Conservation (phyloP, 2,329 filamentous ascomycete species). For the Fusarium siculi region DNA sequence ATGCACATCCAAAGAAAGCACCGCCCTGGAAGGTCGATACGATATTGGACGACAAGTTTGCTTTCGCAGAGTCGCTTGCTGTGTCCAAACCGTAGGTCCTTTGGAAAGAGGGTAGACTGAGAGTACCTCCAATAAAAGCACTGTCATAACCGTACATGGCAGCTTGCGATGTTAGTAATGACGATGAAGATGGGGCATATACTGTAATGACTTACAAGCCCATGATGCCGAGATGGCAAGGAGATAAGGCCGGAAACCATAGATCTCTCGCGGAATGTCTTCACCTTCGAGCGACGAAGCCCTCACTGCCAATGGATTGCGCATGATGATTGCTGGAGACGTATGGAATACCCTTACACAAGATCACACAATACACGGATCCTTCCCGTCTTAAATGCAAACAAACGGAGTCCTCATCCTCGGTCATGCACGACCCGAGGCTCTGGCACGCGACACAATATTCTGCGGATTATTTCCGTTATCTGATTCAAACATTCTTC, state of each 20-base stretch:
- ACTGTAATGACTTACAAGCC: neutral
- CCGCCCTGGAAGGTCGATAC: neutral
- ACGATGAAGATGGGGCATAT: fast-evolving
- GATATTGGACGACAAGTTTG: neutral
- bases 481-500: neutral
- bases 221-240: neutral
- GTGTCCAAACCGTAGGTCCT: neutral
- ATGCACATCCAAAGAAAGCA: neutral
- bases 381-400: neutral
- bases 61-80: neutral
- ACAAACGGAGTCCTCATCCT: neutral
- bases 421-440: neutral
- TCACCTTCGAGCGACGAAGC: neutral
- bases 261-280: neutral
- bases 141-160: neutral
- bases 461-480: neutral
- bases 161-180: neutral
- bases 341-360: fast-evolving
- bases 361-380: neutral
- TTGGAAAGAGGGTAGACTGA: neutral
- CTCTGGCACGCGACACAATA: neutral
- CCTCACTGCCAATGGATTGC: neutral
- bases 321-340: neutral
- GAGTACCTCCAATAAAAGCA: neutral
- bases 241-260: neutral